Evolutionary conservation across 176 grass and related monocot species (phyloP).

Genomic region (Panicum miliaceum): DNA sequence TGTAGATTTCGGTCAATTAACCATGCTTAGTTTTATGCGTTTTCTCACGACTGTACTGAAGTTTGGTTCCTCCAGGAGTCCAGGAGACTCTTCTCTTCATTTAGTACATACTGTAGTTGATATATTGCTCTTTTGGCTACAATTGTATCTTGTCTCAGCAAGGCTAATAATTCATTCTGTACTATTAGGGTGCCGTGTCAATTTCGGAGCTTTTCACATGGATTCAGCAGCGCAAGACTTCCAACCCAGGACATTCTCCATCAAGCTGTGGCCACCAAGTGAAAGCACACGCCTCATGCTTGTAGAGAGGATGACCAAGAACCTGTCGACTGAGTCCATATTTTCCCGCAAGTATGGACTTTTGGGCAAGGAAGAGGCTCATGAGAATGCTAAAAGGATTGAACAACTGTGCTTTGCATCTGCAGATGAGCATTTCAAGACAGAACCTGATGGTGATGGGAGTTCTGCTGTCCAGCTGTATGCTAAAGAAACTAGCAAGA

Average conservation of each 20-base stretch:
- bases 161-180: not conserved
- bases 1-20: not conserved
- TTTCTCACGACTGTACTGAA: no score
- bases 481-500: not conserved
- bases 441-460: not conserved
- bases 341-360: not conserved
- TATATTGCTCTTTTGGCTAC: no score
- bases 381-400: not conserved
- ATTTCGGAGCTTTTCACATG: not conserved
- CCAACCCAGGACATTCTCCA: not conserved
- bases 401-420: not conserved
- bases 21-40: no score
- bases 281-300: not conserved
- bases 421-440: not conserved
- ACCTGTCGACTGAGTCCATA: not conserved
- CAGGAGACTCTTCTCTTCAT: no score
- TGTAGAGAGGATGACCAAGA: not conserved
- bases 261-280: constrained; percentile 2
- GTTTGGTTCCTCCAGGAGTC: no score
- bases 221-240: not conserved
- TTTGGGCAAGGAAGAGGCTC: constrained; percentile 3
- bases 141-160: not conserved
- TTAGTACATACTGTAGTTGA: no score
- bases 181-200: not conserved
- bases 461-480: not conserved